Base-by-base conservation (phyloP, 495 filamentous ascomycete genomes). In the Penicillium verhagenii region DNA sequence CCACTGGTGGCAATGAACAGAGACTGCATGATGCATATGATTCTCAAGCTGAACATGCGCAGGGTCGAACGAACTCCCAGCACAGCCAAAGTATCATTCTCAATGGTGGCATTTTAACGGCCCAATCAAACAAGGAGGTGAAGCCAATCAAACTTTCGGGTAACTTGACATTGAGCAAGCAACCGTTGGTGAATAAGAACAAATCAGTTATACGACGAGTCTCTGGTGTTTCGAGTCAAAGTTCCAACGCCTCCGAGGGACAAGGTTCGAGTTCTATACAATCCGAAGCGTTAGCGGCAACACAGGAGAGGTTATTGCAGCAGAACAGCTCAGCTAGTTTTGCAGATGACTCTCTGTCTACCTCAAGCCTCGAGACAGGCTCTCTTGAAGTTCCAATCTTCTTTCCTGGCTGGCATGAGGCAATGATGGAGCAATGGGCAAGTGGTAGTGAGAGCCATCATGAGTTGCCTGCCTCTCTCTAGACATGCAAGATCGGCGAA, bases 371-470 rank as follows among this genome's bases (percentile, higher is more conserved):
- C 2, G 14, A 23, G 23, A 40, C 54, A 38, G 25, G 47, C 14
- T 54, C 61, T 26, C 54, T 39, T 18, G 52, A 60, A n/a, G 59
- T 62, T 7, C 16, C 21, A 29, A 50, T 67, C 26, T 61, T 61
- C 10, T 67, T 65, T n/a, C 64, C 64, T 10, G 61, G 61, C 19
- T 8, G 65, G 1, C 60, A 67, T 18, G 58, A 55, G 16, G 64
- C 53, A 11, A 21, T 62, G 11, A 23, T 65, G 0, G 54, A 67
- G 18, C 61, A 67, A 31, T 67, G 61, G 56, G 14, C 10, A 6
- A 46, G 39, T n/a, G 57, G n/a, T 20, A 9, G 6, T 8, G 45
- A 48, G 26, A 16, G n/a, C n/a, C n/a, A n/a, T n/a, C n/a, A n/a
- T n/a, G n/a, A n/a, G n/a, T n/a, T n/a, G n/a, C n/a, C n/a, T n/a